phyloP scores from a whole-genome alignment of 345 rosid genomes.

The Populus tremula region DNA sequence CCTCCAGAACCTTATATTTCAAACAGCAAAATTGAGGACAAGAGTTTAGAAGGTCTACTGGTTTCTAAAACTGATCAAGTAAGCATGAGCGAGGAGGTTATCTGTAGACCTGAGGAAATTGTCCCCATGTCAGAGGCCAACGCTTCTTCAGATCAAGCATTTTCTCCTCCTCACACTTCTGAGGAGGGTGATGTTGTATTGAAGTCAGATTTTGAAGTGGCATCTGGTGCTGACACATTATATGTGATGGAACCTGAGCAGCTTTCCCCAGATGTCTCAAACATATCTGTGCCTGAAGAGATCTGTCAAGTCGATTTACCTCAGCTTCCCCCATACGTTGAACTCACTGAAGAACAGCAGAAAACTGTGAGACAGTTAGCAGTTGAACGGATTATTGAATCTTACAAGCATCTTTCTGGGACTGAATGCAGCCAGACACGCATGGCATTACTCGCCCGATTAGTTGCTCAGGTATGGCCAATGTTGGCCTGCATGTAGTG shows the following conservation, averaged over 20 bases:
- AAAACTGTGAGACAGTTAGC: constrained; percentile 53
- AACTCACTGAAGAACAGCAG: constrained; percentile 60
- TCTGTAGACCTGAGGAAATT: constrained; percentile 41
- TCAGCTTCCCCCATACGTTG: constrained; percentile 64
- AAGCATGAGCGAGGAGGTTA: constrained; percentile 44
- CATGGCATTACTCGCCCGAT: constrained; percentile 75
- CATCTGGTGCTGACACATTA: constrained; percentile 38
- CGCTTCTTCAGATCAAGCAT: constrained; percentile 42
- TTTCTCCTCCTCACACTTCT: constrained; percentile 44
- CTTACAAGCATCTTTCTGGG: constrained; percentile 55
- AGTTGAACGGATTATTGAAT: constrained; percentile 67
- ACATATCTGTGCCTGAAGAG: constrained; percentile 53
- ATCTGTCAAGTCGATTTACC: constrained; percentile 53
- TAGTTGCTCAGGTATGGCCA: constrained; percentile 69
- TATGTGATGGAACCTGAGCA: constrained; percentile 50
- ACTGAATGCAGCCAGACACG: constrained; percentile 47
- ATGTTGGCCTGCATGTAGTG: too few relatives aligned
- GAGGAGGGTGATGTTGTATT: constrained; percentile 46
- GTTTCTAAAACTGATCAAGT: constrained; percentile 43
- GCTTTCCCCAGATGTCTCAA: constrained; percentile 43
- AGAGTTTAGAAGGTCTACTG: constrained; percentile 39
- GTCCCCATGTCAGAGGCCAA: constrained; percentile 38
- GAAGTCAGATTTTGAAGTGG: constrained; percentile 45
- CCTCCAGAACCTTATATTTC: constrained; percentile 32
- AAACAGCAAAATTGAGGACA: constrained; percentile 41